Percentiles rank a stretch among this genome's conserved stretches.
Conservation (phyloP, 176 grass and related monocot species). For the Otatea glauca region DNA sequence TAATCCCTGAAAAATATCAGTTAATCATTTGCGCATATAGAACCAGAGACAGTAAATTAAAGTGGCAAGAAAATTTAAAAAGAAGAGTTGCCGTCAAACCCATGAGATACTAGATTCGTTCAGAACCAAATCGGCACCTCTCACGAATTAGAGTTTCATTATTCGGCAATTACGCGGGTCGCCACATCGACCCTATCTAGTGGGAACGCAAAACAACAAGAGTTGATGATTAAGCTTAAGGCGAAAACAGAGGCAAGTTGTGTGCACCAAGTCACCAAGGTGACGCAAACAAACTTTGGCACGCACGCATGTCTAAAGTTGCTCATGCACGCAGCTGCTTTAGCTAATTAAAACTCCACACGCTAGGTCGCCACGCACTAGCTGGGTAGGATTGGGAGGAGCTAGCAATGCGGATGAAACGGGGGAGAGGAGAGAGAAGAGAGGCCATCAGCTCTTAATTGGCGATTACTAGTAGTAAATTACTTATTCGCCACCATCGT, state of each 20-base stretch:
- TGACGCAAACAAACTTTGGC: slow-evolving; percentile 38
- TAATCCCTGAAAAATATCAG: too few species aligned
- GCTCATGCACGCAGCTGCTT: not conserved
- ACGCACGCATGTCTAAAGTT: slow-evolving; percentile 23
- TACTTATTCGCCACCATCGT: slow-evolving; percentile 40
- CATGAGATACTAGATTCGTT: too few species aligned
- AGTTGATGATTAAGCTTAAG: not conserved
- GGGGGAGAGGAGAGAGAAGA: not conserved
- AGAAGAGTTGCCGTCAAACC: too few species aligned
- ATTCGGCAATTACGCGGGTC: too few species aligned
- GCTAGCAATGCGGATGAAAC: not conserved
- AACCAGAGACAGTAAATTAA: too few species aligned
- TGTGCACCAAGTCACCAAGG: not conserved
- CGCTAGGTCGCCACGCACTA: not conserved
- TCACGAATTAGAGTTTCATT: too few species aligned
- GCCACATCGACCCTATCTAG: too few species aligned
- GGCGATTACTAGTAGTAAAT: not conserved
- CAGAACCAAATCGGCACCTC: too few species aligned
- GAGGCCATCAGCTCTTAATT: not conserved
- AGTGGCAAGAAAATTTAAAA: too few species aligned
- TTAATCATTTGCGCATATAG: too few species aligned
- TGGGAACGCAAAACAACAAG: too few species aligned
- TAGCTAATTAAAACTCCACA: not conserved
- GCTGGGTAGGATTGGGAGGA: not conserved
- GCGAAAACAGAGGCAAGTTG: not conserved